Evolutionary conservation across 768 basidiomycete genomes (phyloP), one percentile per base, ranked within the genome.

Genomic region (Tulasnella sp.): DNA sequence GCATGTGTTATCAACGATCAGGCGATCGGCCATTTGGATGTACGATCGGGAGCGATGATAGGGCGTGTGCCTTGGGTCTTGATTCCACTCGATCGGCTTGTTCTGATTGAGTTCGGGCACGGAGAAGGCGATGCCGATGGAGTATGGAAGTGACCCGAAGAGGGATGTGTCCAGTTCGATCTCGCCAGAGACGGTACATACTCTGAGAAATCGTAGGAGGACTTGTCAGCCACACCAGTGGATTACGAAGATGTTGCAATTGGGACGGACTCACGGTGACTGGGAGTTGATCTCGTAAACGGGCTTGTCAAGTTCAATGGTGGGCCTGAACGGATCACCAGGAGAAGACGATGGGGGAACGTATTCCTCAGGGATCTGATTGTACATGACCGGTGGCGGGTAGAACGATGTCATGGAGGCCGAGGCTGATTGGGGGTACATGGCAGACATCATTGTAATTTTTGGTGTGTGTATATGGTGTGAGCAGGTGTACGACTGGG

Each of bases 71-170:
- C 22, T 38, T 10, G 57, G 57, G 46, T 59, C 57, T 42, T 59
- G 57, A 46, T 59, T 59, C 57, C 57, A 59, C 38, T 59, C 57
- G 46, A 59, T 38, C 29, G 57, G 57, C 57, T 59, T 59, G 45
- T 59, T 46, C 7, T 21, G 46, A 42, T 43, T 45, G 31, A 49
- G n/a, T 22, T 48, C 57, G 11, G 57, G 46, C 9, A 17, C 22
- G 9, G 48, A 34, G 25, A 59, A 59, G 57, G 57, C 57, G 34
- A 59, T 59, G n/a, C 57, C 57, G 57, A 59, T 50, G 15, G 57
- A 59, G 46, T 59, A 59, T 22, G 57, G 45, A 29, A 49, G 57
- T 44, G 31, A 38, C 31, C 57, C 45, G 49, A 59, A 59, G 29
- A 59, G 45, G 17, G 48, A 31, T 2, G 57, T 34, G 31, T 59